Base-by-base conservation (phyloP, 2,329 filamentous ascomycete species). In the Mycosphaerelloides madeirae region DNA sequence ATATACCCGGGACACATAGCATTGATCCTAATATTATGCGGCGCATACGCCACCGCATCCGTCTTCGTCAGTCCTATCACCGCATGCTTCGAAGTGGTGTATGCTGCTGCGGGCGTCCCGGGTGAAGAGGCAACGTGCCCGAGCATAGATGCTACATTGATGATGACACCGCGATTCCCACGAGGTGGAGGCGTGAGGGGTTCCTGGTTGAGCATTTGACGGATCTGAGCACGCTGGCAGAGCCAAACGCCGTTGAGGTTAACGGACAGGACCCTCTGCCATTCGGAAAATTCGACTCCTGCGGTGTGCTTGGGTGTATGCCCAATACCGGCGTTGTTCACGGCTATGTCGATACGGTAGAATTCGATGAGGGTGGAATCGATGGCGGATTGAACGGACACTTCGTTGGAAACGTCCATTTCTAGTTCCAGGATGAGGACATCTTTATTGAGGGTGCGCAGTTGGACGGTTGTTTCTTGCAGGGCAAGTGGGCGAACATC, bases 301-400 rank as follows among this genome's bases (percentile, higher is more conserved):
- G 77, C 69, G 0, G 75, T 78, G 11, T 34, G 48, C 6, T 34
- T 1, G 61, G 59, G 13, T 55, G 20, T 68, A 0, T 80, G 80
- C 6, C 69, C 67, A 15, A 83, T 68, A 0, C 80, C 81, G 2
- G 83, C 80, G 48, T 79, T 80, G 56, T 84, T 84, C 38, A 83
- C 65, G 1, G 84, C 65, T 18, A 84, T 77, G 53, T 84, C 78
- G 1, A 84, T 51, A 1, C 75, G 67, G 1, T 76, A 77, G 49
- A 76, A 83, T 1, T 59, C 54, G 1, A 64, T 41, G 2, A 78
- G 11, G 0, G 78, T 72, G 0, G 59, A 41, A 0, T 67, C 39
- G 52, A 69, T 59, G 12, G 60, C 60, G 8, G 47, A 46, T 35
- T 73, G 61, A 54, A 58, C 47, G 28, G 48, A 45, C 13, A 41